A percentile compares a stretch with the other conserved stretches of the same genome.
phyloP scores from a whole-genome alignment of 1,284 basidiomycete species.

The Austropuccinia psidii region DNA sequence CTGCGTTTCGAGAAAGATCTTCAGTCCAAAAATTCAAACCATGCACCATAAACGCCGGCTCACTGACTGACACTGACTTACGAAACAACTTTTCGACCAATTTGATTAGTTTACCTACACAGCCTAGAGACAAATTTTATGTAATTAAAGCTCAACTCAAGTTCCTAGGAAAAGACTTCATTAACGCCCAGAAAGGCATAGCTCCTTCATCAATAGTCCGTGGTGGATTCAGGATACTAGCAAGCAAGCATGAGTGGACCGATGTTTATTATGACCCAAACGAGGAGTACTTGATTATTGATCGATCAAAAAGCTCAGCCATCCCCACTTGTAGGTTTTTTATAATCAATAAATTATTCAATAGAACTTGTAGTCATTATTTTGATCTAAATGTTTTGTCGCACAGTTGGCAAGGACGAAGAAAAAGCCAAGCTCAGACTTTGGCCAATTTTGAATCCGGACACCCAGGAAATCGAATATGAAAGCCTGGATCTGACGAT shows the following conservation, averaged over 20 bases:
- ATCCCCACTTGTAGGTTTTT: slow-evolving; percentile 39
- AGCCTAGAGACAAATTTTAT: slow-evolving; percentile 26
- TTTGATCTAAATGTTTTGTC: neutral
- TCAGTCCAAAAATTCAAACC: slow-evolving; percentile 21
- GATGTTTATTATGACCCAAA: slow-evolving; percentile 40
- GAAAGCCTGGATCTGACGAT: slow-evolving; percentile 42
- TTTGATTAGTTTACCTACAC: slow-evolving; percentile 28
- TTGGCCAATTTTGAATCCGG: slow-evolving; percentile 38
- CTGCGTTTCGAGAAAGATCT: slow-evolving; percentile 38
- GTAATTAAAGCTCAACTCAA: slow-evolving; percentile 35
- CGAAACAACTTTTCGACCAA: too few species aligned
- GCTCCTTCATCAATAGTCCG: slow-evolving; percentile 1
- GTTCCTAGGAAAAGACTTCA: neutral
- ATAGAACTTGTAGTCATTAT: too few species aligned
- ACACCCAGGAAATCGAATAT: neutral
- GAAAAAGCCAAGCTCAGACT: slow-evolving; percentile 41
- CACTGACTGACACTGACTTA: slow-evolving; percentile 37
- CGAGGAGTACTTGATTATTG: slow-evolving; percentile 38
- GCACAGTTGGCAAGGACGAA: slow-evolving; percentile 38
- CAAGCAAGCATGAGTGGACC: slow-evolving; percentile 41
- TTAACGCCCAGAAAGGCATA: neutral
- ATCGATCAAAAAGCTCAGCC: slow-evolving; percentile 37
- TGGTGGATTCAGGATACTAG: slow-evolving; percentile 40
- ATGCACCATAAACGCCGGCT: slow-evolving; percentile 20
- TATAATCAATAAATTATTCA: neutral